Percentiles rank a stretch among this genome's conserved stretches.
Evolutionary conservation across 1,284 basidiomycete genomes (phyloP).

Genomic region (Wallemia hederae): DNA sequence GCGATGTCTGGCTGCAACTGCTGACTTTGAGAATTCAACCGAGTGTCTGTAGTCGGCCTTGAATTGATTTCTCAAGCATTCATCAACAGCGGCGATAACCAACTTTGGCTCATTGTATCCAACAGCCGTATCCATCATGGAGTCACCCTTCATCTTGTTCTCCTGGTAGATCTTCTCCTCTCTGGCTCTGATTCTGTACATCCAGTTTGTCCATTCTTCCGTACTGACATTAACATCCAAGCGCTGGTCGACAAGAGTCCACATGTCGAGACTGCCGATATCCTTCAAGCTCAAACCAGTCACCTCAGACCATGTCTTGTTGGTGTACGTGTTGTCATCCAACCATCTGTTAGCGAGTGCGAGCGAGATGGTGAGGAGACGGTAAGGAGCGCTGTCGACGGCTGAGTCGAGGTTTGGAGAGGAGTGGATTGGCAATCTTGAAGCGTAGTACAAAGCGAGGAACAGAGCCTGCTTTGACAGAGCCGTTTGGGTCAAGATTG

Average conservation of each 20-base stretch:
- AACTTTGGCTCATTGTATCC: background rate
- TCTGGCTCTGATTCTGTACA: background rate
- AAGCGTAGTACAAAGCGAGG: conserved; percentile 53
- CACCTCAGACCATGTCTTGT: conserved; percentile 44
- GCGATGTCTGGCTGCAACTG: background rate
- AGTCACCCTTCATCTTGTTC: background rate
- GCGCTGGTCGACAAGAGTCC: background rate
- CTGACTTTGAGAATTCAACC: background rate
- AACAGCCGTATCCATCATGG: too few relatives aligned
- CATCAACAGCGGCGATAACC: background rate
- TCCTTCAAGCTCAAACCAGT: background rate
- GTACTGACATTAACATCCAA: background rate
- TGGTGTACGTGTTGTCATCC: conserved; percentile 71
- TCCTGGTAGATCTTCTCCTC: background rate
- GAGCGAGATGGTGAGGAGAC: conserved; percentile 38
- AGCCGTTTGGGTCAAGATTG: conserved; percentile 23
- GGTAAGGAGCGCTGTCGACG: conserved; percentile 23
- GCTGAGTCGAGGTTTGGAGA: conserved; percentile 23
- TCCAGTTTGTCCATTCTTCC: background rate
- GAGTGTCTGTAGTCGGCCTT: background rate
- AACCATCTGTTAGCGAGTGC: conserved; percentile 77
- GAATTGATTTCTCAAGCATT: background rate
- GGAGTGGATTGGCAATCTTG: conserved; percentile 37
- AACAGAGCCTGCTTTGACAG: conserved; percentile 51
- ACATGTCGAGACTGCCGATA: background rate